Base-by-base conservation (phyloP, 2,329 filamentous ascomycete genomes). In the Lomentospora prolificans region DNA sequence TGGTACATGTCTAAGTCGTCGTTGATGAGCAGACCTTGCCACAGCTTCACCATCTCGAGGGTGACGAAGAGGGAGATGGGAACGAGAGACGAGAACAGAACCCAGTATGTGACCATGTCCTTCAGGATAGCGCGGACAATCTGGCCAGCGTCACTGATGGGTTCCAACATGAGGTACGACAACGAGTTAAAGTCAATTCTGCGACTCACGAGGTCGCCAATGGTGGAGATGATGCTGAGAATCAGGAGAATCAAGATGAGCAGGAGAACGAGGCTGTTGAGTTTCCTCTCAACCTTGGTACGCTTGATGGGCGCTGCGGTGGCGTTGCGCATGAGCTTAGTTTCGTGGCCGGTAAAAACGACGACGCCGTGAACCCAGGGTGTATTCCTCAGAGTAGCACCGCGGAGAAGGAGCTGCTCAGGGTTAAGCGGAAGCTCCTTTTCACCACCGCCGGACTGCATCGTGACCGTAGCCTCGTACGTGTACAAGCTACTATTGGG, bases 401-500 rank as follows among this genome's bases (percentile, higher is more conserved):
- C 94, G 75, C 94, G 85, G 31, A 99, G 81, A 17, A 99, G 77
- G 41, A 99, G 80, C 70, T 99, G 94, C 67, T 99, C 94, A 0
- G 94, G 94, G 61, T 88, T 88, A 55, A 99, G 72, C 1, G 95
- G 79, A 51, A 97, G 73, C 67, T 97, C 92, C 70, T 95, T 96
- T 71, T 99, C 94, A 33, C 90, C 90, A 17, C 91, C 91, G 46
- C 91, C 90, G 50, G 87, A 80, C 64, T 92, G 85, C 79, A 97
- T 87, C 0, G 91, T 97, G 68, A 99, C 70, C 1, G 92, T 96
- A 39, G 91, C 94, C 71, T 99, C 95, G 68, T 97, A 99, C 0
- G 94, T 99, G 71, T 99, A 99, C 33, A 99, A 76, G 70, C 91
- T 97, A 74, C 90, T 96, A 76, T 99, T 99, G 22, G 94, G 94